Evolutionary conservation across 2,329 filamentous ascomycete genomes (phyloP), one percentile per base, ranked within the genome.

Genomic region (Annulohypoxylon truncatum): DNA sequence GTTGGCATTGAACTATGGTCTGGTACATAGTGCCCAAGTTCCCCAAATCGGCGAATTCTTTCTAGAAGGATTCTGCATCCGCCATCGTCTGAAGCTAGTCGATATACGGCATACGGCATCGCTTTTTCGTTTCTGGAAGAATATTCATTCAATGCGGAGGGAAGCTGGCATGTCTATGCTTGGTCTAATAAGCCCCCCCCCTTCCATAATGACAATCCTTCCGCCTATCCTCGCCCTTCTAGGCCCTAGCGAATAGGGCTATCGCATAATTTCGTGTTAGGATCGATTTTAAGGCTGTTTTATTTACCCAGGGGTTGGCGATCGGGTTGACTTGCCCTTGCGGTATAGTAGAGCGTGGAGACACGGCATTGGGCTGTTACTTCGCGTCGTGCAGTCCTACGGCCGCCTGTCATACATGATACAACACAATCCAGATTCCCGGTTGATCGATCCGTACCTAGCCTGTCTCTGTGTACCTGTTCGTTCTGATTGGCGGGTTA

Each of bases 21-120:
- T 46, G 26, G 15, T 42, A 26, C 28, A 38, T 4, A 40, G 13
- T 31, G n/a, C 24, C 10, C 13, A n/a, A 35, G 29, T 29, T 28
- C 22, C 42, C 44, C 12, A 33, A 47, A 53, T 60, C 50, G 35
- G 53, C n/a, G 58, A 28, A 61, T 57, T 31, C 35, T 60, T 71
- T 72, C 68, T 70, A 71, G 70, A 72, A 72, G 56, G 48, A 56
- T 69, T 70, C 63, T 57, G 54, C 55, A 20, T 57, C 70, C 53
- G 52, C 62, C 33, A 53, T 52, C 47, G 55, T 67, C 51, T 64
- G 50, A 63, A 52, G 64, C 64, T 67, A 67, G 64, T 65, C 58
- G 50, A 28, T 48, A 60, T 62, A 51, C 18, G 57, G 64, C 15
- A 56, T 62, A 46, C 42, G 28, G 46, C 42, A 35, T 40, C 40